phyloP scores from a whole-genome alignment of 2,329 filamentous ascomycete genomes.

The Hymenoscyphus infarciens region DNA sequence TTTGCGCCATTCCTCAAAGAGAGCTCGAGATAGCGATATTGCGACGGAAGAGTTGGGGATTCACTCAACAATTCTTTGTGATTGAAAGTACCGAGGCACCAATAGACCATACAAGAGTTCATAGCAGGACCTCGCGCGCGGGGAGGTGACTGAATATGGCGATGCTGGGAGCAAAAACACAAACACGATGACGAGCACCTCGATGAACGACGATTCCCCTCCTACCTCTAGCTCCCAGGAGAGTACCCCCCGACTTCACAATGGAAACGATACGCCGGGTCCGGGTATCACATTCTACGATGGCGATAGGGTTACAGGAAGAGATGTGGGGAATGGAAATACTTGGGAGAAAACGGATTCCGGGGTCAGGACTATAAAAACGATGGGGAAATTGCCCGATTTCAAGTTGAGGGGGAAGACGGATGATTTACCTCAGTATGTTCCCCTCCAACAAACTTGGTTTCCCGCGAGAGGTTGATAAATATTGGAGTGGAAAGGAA shows the following conservation, averaged over 20 bases:
- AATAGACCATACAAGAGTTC: too few species aligned
- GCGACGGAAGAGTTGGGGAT: not conserved
- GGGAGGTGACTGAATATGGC: not conserved
- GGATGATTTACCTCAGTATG: conserved; percentile 36
- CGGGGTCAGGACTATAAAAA: conserved; percentile 21
- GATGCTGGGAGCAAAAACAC: not conserved
- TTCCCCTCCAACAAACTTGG: conserved; percentile 3
- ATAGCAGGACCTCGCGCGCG: too few species aligned
- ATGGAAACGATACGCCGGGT: not conserved
- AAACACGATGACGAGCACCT: not conserved
- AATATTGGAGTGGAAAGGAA: not conserved
- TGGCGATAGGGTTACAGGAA: not conserved
- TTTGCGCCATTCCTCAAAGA: not conserved
- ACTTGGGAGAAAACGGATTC: not conserved
- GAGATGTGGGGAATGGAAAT: not conserved
- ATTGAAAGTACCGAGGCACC: too few species aligned
- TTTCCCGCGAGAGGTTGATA: too few species aligned
- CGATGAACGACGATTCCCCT: not conserved
- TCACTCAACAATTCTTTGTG: not conserved
- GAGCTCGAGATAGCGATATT: not conserved
- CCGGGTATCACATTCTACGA: not conserved
- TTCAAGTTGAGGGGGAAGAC: conserved; percentile 31
- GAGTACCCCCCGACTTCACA: not conserved
- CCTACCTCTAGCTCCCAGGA: conserved; percentile 1
- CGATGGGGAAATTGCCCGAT: conserved; percentile 30